phyloP scores from a whole-genome alignment of 495 filamentous ascomycete species.

The Hypomontagnella monticulosa region DNA sequence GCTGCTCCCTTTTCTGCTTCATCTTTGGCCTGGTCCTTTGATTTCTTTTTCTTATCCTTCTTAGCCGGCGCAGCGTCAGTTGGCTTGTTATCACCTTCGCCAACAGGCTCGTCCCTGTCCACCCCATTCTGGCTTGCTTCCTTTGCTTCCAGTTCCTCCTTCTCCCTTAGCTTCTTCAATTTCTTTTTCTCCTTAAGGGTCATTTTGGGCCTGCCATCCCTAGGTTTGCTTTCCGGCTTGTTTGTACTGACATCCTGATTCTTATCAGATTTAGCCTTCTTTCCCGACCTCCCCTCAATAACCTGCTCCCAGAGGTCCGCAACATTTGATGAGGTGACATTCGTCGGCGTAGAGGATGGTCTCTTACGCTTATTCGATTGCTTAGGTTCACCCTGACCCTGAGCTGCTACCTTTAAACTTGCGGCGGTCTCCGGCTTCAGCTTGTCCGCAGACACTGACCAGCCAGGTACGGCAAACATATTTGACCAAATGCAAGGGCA shows the following conservation, averaged over 20 bases:
- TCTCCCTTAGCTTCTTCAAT: conserved; percentile 52
- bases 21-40: conserved; percentile 11
- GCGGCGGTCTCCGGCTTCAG: conserved; percentile 73
- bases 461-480: conserved; percentile 96
- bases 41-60: conserved; percentile 46
- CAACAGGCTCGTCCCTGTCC: conserved; percentile 18
- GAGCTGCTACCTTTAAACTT: conserved; percentile 38
- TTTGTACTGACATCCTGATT: conserved; percentile 31
- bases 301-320: conserved; percentile 79
- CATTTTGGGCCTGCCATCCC: conserved; percentile 37
- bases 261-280: conserved; percentile 47
- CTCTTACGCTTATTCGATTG: conserved; percentile 67
- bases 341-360: conserved; percentile 55
- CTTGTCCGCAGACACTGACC: conserved; percentile 76
- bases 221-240: conserved; percentile 6
- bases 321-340: conserved; percentile 76
- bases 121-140: conserved; percentile 19
- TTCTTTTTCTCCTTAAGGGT: conserved; percentile 54
- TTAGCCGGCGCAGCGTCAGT: conserved; percentile 30
- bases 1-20: conserved; percentile 5
- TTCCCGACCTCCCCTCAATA: conserved; percentile 69
- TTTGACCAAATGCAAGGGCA: conserved; percentile 22
- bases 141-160: conserved; percentile 42
- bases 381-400: conserved; percentile 40
- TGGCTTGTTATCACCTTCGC: conserved; percentile 13